phyloP scores from a whole-genome alignment of 139 green algal genomes.

The Tetraselmis chui region DNA sequence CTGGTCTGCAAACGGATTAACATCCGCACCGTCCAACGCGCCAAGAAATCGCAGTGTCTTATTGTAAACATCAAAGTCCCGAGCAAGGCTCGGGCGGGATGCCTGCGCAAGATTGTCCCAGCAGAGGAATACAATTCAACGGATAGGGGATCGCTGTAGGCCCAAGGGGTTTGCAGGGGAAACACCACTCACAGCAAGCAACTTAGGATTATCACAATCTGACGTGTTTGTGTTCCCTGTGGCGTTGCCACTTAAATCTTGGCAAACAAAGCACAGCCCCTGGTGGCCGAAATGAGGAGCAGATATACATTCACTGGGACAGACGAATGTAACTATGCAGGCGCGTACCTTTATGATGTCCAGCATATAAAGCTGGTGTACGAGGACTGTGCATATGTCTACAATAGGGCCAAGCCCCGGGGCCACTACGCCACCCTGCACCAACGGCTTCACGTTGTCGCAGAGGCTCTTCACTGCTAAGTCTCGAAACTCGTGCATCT shows the following conservation, averaged over 20 bases:
- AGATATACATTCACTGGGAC: too few relatives aligned
- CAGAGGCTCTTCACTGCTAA: background rate
- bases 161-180: too few relatives aligned
- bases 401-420: background rate
- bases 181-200: too few relatives aligned
- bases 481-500: background rate
- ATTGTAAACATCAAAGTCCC: background rate
- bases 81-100: background rate
- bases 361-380: background rate
- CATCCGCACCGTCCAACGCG: background rate
- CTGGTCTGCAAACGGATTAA: background rate
- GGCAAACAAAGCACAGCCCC: too few relatives aligned
- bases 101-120: too few relatives aligned
- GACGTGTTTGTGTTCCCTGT: too few relatives aligned
- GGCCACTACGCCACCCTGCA: background rate
- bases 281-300: too few relatives aligned
- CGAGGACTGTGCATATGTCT: background rate
- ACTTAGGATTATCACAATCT: too few relatives aligned
- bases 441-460: background rate
- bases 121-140: too few relatives aligned
- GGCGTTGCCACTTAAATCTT: too few relatives aligned
- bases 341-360: background rate
- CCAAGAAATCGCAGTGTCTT: background rate
- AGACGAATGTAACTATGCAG: too few relatives aligned
- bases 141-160: too few relatives aligned